Evolutionary conservation across 106 monocot species (phyloP).

Genomic region (Platanthera guangdongensis): DNA sequence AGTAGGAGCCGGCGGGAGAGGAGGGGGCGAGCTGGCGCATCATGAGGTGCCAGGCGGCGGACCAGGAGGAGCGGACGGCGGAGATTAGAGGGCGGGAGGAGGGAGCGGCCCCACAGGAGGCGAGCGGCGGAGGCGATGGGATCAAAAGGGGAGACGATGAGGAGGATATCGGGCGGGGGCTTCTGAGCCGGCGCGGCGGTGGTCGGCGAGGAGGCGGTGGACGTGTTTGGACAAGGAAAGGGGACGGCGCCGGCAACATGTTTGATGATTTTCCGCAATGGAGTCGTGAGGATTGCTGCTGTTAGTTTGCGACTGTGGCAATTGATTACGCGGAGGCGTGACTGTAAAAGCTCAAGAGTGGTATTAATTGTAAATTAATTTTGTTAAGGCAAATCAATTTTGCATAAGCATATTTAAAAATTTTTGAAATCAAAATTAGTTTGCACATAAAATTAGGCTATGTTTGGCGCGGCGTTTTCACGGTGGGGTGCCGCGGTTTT

Average conservation of each 20-base stretch:
- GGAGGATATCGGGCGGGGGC: neutral
- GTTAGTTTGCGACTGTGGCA: neutral
- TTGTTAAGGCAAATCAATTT: too few relatives aligned
- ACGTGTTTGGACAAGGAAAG: neutral
- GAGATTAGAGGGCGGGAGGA: conserved; percentile 73
- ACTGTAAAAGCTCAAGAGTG: too few relatives aligned
- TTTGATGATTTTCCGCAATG: neutral
- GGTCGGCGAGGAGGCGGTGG: neutral
- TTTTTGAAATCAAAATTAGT: too few relatives aligned
- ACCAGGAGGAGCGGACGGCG: conserved; percentile 69
- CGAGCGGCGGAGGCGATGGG: conserved; percentile 54
- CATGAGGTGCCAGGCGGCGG: conserved; percentile 83
- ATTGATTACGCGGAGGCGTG: too few relatives aligned
- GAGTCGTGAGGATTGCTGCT: neutral
- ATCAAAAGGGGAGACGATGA: conserved; percentile 20
- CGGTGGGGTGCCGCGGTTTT: too few relatives aligned
- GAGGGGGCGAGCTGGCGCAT: conserved; percentile 98
- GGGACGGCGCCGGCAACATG: conserved; percentile 2
- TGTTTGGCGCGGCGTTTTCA: too few relatives aligned
- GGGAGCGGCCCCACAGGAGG: conserved; percentile 85
- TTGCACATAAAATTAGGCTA: too few relatives aligned
- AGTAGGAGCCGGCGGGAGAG: conserved; percentile 54
- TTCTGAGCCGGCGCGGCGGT: neutral
- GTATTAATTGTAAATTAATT: too few relatives aligned
- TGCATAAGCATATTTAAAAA: too few relatives aligned